Conservation (phyloP, 176 grass and related monocot species). For the Luzula sylvatica region DNA sequence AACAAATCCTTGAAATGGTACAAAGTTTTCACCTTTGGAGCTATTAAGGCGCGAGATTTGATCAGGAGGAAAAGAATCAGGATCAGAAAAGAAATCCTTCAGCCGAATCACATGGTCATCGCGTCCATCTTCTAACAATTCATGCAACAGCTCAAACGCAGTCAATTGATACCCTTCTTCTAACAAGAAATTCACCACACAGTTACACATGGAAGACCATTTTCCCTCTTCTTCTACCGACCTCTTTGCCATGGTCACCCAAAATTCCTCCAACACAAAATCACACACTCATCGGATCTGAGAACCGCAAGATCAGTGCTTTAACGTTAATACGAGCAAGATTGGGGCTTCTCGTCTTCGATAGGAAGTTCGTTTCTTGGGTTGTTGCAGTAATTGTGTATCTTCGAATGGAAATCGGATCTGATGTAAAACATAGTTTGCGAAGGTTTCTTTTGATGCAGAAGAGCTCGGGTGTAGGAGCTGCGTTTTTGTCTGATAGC, state of each 20-base stretch:
- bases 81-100: constrained; percentile 67
- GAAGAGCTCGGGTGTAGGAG: too few species aligned
- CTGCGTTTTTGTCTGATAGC: too few species aligned
- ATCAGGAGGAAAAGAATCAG: constrained; percentile 55
- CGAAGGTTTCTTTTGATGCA: too few species aligned
- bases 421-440: too few species aligned
- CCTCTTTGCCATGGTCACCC: background rate
- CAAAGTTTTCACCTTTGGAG: constrained; percentile 35
- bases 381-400: too few species aligned
- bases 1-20: background rate
- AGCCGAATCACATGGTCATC: constrained; percentile 83
- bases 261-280: background rate
- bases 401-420: too few species aligned
- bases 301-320: background rate
- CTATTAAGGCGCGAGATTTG: constrained; percentile 42
- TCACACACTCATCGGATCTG: background rate
- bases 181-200: constrained; percentile 91
- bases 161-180: constrained; percentile 89
- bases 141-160: constrained; percentile 89
- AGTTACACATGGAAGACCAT: constrained; percentile 93
- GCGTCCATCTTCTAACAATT: constrained; percentile 80
- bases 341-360: too few species aligned
- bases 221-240: constrained; percentile 39
- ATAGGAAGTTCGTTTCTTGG: too few species aligned
- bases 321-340: too few species aligned